Evolutionary conservation across 2,329 filamentous ascomycete genomes (phyloP), one percentile per base, ranked within the genome.

Genomic region (Colletotrichum tamarilloi): DNA sequence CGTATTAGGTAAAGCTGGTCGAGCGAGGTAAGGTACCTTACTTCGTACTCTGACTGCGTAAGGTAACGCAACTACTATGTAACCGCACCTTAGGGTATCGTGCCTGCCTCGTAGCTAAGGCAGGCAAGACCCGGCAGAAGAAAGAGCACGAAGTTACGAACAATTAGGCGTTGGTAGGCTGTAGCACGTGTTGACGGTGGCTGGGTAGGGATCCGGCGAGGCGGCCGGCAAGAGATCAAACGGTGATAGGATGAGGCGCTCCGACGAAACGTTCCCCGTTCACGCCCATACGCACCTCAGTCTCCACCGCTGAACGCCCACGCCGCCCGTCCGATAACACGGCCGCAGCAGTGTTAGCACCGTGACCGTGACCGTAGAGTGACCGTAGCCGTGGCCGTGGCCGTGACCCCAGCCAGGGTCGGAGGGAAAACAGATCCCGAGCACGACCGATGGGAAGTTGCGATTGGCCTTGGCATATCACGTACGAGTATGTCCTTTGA

Each of bases 181-280:
- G 38, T 42, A 42, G 38, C 38, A 42, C 38, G 38, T 42, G 38
- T 19, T 42, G 38, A 42, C 14, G 38, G 38, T 42, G 38, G 14
- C 38, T 42, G 7, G 38, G 38, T 19, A 53, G 42, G 57, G 22
- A 49, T 52, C 32, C 12, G 38, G 38, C 19, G 35, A 58, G 16
- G 60, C 30, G 53, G 55, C 53, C 38, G 62, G 53, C 62, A 70
- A 55, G 22, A 30, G 38, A 70, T 38, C 55, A 60, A 60, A 55
- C 28, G 32, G 42, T 67, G 42, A 67, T 55, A 22, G 55, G 63
- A 30, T 58, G 35, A 26, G 42, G 38, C 60, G 53, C 60, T 65
- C 38, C 53, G 67, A 69, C 53, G 56, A 70, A 66, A 66, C 62
- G 58, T 68, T 57, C 52, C 46, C 57, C 14, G 38, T 42, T 42